A percentile compares a stretch with the other conserved stretches of the same genome.
Conservation (phyloP, 2,329 filamentous ascomycete genomes). For the Aureobasidium zeae region DNA sequence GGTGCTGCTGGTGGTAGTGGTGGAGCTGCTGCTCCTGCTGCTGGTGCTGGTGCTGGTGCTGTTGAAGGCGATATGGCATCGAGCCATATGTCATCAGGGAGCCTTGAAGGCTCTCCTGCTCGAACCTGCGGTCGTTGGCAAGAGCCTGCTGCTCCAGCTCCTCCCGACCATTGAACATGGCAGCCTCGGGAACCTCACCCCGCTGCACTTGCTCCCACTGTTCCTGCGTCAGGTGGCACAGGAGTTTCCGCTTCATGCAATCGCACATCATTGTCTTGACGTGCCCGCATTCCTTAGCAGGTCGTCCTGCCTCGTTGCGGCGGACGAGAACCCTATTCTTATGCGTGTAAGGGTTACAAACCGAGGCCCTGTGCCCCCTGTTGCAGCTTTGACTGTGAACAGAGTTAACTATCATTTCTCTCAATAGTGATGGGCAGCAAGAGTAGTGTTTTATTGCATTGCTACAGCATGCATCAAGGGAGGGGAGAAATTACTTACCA, state of each 20-base stretch:
- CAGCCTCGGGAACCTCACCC: constrained; percentile 6
- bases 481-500: not conserved
- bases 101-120: too few species aligned
- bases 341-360: constrained; percentile 18
- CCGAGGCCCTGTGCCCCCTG: constrained; percentile 17
- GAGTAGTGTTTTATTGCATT: too few species aligned
- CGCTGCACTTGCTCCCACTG: constrained; percentile 15
- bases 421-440: too few species aligned
- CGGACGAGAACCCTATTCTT: constrained; percentile 16
- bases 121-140: too few species aligned
- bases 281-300: constrained; percentile 17
- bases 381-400: constrained; percentile 12
- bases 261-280: constrained; percentile 14
- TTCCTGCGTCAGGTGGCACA: constrained; percentile 5
- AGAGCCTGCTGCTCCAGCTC: not conserved
- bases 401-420: not conserved
- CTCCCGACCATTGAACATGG: constrained; percentile 15
- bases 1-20: too few species aligned
- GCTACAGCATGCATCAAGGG: too few species aligned
- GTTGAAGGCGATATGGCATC: too few species aligned
- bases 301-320: constrained; percentile 16
- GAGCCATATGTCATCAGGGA: too few species aligned
- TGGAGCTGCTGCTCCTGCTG: too few species aligned
- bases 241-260: constrained; percentile 16
- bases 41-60: too few species aligned